Conservation (phyloP, 2,329 filamentous ascomycete genomes). For the Beauveria pseudobassiana region DNA sequence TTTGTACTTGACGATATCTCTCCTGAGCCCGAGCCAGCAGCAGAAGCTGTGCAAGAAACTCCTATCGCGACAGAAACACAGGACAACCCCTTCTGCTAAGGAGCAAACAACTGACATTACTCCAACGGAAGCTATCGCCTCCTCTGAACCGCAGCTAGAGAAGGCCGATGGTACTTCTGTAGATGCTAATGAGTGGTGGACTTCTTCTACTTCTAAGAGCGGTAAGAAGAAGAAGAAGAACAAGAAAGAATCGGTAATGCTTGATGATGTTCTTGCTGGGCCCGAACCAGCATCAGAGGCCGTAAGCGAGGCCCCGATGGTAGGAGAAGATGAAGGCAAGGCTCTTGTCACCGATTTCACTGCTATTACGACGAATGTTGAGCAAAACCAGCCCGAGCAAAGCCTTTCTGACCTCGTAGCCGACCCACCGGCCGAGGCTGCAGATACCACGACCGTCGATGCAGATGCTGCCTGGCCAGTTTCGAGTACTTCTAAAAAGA, state of each 20-base stretch:
- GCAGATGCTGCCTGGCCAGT: slow-evolving; percentile 7
- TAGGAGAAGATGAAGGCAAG: background rate
- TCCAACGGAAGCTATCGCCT: too few species aligned
- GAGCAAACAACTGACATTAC: background rate
- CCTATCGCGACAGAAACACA: background rate
- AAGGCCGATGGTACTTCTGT: background rate
- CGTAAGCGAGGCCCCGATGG: background rate
- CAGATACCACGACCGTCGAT: background rate
- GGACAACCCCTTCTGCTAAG: background rate
- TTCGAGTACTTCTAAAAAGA: slow-evolving; percentile 17
- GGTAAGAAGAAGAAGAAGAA: slow-evolving; percentile 25
- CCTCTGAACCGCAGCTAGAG: background rate
- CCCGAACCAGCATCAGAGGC: background rate
- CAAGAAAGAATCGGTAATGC: slow-evolving; percentile 2
- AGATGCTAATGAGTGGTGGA: slow-evolving; percentile 3
- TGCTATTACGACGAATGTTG: background rate
- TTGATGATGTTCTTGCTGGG: background rate
- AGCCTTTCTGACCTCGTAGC: background rate
- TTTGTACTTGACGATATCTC: slow-evolving; percentile 6
- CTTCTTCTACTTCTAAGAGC: slow-evolving; percentile 23
- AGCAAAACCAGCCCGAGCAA: background rate
- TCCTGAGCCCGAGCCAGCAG: background rate
- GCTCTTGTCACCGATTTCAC: background rate
- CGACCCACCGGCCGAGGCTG: background rate
- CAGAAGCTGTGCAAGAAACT: background rate